Conservation (phyloP, 2,329 filamentous ascomycete genomes). For the Neoarthrinium moseri region DNA sequence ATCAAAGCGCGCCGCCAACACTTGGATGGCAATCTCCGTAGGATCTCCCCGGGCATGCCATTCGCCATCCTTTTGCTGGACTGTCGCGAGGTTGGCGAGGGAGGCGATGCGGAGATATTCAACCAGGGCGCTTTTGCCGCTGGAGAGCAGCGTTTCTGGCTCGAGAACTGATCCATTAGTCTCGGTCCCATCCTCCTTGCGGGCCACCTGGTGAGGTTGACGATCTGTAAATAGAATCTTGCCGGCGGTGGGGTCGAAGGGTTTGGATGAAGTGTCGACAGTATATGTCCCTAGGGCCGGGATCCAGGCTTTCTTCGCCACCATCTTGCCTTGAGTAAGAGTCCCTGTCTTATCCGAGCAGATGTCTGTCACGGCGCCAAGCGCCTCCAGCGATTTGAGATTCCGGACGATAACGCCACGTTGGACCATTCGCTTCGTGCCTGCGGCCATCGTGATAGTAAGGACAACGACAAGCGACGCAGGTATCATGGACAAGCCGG, state of each 20-base stretch:
- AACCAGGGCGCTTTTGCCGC: conserved; percentile 42
- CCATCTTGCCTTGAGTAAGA: conserved; percentile 63
- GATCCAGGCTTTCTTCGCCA: conserved; percentile 59
- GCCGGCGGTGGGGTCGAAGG: conserved; percentile 57
- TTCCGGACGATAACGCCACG: conserved; percentile 58
- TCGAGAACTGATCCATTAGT: conserved; percentile 50
- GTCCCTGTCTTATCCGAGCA: conserved; percentile 60
- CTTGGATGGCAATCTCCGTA: conserved; percentile 71
- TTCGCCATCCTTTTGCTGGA: conserved; percentile 38
- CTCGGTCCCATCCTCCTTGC: too few species aligned
- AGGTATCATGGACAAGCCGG: conserved; percentile 59
- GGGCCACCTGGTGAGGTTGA: too few species aligned
- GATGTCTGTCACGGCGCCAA: conserved; percentile 59
- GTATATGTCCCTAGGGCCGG: conserved; percentile 56
- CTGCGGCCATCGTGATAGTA: conserved; percentile 63
- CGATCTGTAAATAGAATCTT: too few species aligned
- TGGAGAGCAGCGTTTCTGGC: conserved; percentile 33
- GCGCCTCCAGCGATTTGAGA: conserved; percentile 55
- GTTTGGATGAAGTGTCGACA: conserved; percentile 52
- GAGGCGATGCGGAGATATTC: conserved; percentile 59
- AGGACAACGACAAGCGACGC: conserved; percentile 64
- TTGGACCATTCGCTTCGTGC: conserved; percentile 58
- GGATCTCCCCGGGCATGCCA: conserved; percentile 65
- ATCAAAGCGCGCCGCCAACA: conserved; percentile 65
- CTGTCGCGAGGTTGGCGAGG: conserved; percentile 52